Percentiles rank a stretch among this genome's conserved stretches.
phyloP scores from a whole-genome alignment of 257 asterid species.

The Eucommia ulmoides region DNA sequence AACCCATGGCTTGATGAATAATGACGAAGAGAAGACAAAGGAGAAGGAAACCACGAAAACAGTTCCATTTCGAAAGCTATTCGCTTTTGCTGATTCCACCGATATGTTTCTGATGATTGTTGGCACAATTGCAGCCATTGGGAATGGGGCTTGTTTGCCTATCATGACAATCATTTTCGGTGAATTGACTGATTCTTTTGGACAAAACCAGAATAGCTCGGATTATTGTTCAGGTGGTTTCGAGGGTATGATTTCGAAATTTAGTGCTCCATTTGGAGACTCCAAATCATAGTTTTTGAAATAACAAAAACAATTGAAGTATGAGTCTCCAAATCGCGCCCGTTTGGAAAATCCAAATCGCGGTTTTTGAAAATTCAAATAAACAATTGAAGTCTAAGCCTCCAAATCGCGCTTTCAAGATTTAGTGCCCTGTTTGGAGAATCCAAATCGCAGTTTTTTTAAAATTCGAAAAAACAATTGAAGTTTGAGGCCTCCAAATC shows the following conservation, averaged over 20 bases:
- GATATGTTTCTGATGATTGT: slow-evolving; percentile 2
- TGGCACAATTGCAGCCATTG: slow-evolving; percentile 1
- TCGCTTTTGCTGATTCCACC: slow-evolving; percentile 3
- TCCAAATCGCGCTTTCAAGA: neutral
- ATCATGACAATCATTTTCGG: slow-evolving; percentile 6
- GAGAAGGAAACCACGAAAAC: neutral
- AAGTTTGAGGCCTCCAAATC: too few relatives aligned
- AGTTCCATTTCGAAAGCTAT: slow-evolving; percentile 3
- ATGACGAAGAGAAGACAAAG: neutral
- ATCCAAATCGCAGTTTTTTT: too few relatives aligned
- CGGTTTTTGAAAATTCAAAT: neutral
- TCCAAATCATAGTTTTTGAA: too few relatives aligned
- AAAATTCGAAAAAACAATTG: too few relatives aligned
- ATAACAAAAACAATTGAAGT: too few relatives aligned
- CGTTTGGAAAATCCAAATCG: too few relatives aligned
- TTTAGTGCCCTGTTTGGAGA: too few relatives aligned
- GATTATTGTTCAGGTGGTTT: neutral
- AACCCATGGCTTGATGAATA: neutral
- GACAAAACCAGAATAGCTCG: neutral
- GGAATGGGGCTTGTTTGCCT: slow-evolving; percentile 1
- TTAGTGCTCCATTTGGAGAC: neutral
- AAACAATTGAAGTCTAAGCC: too few relatives aligned
- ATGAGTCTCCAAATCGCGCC: too few relatives aligned
- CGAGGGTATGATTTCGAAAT: neutral
- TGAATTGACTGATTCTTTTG: slow-evolving; percentile 4